Percentiles rank a stretch among this genome's conserved stretches.
Conservation (phyloP, 2,329 filamentous ascomycete genomes). For the Penicillium sp. region DNA sequence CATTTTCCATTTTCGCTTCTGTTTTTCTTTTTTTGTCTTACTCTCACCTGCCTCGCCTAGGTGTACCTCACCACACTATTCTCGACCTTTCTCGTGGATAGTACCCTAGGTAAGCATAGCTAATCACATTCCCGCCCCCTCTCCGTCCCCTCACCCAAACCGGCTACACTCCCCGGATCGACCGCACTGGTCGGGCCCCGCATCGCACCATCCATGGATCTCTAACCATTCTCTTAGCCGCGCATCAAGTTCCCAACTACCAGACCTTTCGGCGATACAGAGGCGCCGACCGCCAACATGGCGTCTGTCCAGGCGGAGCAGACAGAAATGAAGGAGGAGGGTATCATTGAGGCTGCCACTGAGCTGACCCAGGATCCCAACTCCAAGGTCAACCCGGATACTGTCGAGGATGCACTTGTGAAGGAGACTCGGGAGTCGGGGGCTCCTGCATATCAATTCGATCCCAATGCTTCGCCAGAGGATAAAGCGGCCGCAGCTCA, state of each 20-base stretch:
- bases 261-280: neutral
- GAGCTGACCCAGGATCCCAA: conserved; percentile 56
- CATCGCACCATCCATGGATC: conserved; percentile 6
- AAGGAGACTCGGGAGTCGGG: conserved; percentile 78
- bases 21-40: neutral
- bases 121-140: neutral
- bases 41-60: neutral
- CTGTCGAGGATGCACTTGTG: conserved; percentile 71
- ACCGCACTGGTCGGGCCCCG: neutral
- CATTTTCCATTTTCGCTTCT: neutral
- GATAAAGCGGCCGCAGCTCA: conserved; percentile 79
- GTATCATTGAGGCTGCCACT: conserved; percentile 71
- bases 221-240: neutral
- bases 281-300: conserved; percentile 24
- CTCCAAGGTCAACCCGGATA: conserved; percentile 65
- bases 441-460: conserved; percentile 76
- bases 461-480: conserved; percentile 78
- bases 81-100: neutral
- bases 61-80: neutral
- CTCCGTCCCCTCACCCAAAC: neutral
- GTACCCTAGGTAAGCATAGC: neutral
- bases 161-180: conserved; percentile 5
- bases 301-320: conserved; percentile 35
- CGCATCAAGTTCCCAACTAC: neutral
- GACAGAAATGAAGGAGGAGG: conserved; percentile 77